A percentile compares a stretch with the other conserved stretches of the same genome.
These are phyloP conservation scores for Phialemonium atrogriseum DNA, from an alignment of 2,329 filamentous ascomycete species.

Conservation along the genomic window DNA sequence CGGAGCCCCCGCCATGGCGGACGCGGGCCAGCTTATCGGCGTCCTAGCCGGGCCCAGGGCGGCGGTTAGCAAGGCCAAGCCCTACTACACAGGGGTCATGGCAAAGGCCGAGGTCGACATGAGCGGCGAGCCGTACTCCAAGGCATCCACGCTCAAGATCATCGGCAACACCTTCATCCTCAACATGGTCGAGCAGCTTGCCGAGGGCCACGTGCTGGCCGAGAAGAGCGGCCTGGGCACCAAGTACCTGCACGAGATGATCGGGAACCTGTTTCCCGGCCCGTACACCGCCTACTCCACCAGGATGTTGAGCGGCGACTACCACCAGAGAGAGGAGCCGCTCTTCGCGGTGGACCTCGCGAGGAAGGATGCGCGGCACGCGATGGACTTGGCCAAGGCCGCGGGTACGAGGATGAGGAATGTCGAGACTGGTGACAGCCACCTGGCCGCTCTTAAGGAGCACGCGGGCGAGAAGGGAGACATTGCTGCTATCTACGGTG, in stretches of 20 bases:
- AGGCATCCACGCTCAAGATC: conserved; percentile 67
- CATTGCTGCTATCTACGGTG: conserved; percentile 76
- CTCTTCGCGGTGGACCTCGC: conserved; percentile 77
- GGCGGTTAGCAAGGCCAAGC: conserved; percentile 55
- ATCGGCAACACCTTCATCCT: conserved; percentile 82
- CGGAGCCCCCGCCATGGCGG: conserved; percentile 62
- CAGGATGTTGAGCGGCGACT: conserved; percentile 68
- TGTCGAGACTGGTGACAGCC: conserved; percentile 58
- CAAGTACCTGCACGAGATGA: conserved; percentile 60
- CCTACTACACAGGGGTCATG: conserved; percentile 67
- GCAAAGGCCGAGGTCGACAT: conserved; percentile 63
- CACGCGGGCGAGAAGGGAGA: conserved; percentile 63
- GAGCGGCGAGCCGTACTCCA: conserved; percentile 57
- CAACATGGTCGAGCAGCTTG: conserved; percentile 71
- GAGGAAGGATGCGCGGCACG: conserved; percentile 74
- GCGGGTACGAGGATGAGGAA: conserved; percentile 56
- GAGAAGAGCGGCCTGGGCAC: conserved; percentile 73
- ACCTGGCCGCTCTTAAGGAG: conserved; percentile 62
- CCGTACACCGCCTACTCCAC: conserved; percentile 67
- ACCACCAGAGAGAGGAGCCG: conserved; percentile 68
- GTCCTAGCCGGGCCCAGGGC: conserved; percentile 60
- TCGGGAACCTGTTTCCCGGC: conserved; percentile 67
- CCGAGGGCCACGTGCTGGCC: conserved; percentile 69
- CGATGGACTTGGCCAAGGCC: conserved; percentile 54
- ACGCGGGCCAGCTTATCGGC: conserved; percentile 61